Conservation (phyloP, 371 early-diverging fungal genomes). For the Zychaea mexicana region DNA sequence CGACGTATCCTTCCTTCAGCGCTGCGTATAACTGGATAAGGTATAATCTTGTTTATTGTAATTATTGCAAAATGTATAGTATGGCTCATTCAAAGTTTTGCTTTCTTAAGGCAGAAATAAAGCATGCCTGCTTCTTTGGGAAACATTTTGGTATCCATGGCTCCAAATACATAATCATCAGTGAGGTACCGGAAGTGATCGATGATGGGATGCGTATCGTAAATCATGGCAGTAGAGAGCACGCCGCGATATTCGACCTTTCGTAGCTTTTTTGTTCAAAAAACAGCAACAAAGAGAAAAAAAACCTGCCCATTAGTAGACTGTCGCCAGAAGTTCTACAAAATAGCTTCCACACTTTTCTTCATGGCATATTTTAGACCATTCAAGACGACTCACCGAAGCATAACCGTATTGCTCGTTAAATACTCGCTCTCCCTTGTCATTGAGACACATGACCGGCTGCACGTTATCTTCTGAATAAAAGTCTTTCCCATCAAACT, state of each 20-base stretch:
- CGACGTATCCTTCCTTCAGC: too few relatives aligned
- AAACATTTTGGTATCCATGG: constrained; percentile 6
- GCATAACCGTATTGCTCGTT: background rate
- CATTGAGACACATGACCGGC: background rate
- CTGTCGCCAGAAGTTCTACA: too few relatives aligned
- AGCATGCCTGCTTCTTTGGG: background rate
- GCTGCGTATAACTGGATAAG: constrained; percentile 13
- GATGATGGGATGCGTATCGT: constrained; percentile 6
- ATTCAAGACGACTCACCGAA: background rate
- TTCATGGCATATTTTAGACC: background rate
- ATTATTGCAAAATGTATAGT: background rate
- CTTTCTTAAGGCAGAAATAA: background rate
- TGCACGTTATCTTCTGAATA: background rate
- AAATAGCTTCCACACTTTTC: too few relatives aligned
- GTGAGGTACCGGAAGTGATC: constrained; percentile 1
- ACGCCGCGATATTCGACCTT: background rate
- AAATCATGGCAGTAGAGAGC: constrained; percentile 1
- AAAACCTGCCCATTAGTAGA: background rate
- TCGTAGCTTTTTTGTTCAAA: constrained; percentile 1
- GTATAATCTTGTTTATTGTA: background rate
- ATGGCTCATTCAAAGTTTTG: background rate
- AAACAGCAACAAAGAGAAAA: background rate
- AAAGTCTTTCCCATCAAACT: constrained; percentile 3
- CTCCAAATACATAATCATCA: background rate
- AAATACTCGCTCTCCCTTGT: background rate